Base-by-base conservation (phyloP, 2,329 filamentous ascomycete genomes). In the Ceratocystis variospora region DNA sequence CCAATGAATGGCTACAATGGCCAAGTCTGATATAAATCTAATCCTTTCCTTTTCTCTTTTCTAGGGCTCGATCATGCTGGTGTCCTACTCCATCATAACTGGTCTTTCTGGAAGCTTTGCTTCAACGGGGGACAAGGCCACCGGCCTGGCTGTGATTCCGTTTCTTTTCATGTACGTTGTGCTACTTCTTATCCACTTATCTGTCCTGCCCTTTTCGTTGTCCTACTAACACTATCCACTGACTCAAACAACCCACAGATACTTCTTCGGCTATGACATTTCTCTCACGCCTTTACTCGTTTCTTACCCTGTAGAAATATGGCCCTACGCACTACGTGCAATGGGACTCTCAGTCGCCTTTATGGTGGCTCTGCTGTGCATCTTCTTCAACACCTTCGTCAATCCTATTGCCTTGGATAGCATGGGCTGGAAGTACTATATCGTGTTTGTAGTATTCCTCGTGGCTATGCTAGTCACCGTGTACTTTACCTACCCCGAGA, bases 401-500 rank as follows among this genome's bases (percentile, higher is more conserved):
- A 79, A 79, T 72, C 76, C 78, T 0, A 76, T 78, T 17, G 77
- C 76, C 0, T 74, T 79, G 1, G 67, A 71, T 10, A 73, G 73
- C 19, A 73, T 76, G 25, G 70, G 73, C 63, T 79, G 77, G 77
- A 74, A 73, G 41, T 79, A 78, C 68, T 73, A 78, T 45, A 75
- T 77, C 33, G 76, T 77, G 8, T 79, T 78, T 68, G 77, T 76
- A 69, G 75, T 74, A 33, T 79, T 77, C 73, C 73, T 79, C 12
- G 71, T 72, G 1, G 75, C 78, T 45, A 76, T 79, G 70, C 72
- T 78, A 50, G 65, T 61, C 31, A 70, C 75, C 84, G 87, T 94
- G 63, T 94, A 86, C 76, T 88, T 91, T 75, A 80, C 92, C 69
- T 95, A 93, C 73, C 89, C 90, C 8, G 90, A 95, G 76, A 95